Evolutionary conservation across 257 asterid species (phyloP).

Genomic region (Solanum neorickii): DNA sequence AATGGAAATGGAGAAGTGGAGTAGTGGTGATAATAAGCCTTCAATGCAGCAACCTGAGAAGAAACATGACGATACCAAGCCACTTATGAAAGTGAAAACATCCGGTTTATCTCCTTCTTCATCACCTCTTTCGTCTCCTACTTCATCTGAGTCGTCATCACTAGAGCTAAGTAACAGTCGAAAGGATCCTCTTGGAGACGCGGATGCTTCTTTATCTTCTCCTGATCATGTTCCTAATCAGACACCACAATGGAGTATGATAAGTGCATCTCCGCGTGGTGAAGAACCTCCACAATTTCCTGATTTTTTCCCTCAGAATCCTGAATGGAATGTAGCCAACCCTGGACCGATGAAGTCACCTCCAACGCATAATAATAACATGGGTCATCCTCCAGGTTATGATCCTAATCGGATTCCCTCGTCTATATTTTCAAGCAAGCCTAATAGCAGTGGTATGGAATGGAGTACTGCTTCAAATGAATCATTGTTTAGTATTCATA

Average conservation of each 20-base stretch:
- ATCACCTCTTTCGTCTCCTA: conserved; percentile 14
- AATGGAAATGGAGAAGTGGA: background rate
- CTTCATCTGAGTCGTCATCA: background rate
- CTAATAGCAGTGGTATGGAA: conserved; percentile 25
- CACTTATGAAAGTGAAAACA: background rate
- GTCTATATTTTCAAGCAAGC: conserved; percentile 41
- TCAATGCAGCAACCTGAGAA: background rate
- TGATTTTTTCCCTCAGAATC: background rate
- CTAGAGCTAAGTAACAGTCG: background rate
- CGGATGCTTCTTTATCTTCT: conserved; percentile 5
- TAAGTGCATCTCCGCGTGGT: conserved; percentile 31
- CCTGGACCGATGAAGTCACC: conserved; percentile 33
- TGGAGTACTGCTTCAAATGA: conserved; percentile 89
- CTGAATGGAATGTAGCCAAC: conserved; percentile 10
- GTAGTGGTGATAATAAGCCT: background rate
- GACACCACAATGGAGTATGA: conserved; percentile 26
- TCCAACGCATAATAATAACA: conserved; percentile 21
- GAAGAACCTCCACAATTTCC: conserved; percentile 5
- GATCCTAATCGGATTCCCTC: conserved; percentile 77
- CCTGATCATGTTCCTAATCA: background rate
- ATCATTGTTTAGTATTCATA: conserved; percentile 75
- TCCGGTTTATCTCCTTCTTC: conserved; percentile 10
- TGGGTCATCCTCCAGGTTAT: conserved; percentile 37
- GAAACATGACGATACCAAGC: conserved; percentile 3
- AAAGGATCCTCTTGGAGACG: background rate